Base-by-base conservation (phyloP, 2,329 filamentous ascomycete species). In the Alternaria tenuissima region DNA sequence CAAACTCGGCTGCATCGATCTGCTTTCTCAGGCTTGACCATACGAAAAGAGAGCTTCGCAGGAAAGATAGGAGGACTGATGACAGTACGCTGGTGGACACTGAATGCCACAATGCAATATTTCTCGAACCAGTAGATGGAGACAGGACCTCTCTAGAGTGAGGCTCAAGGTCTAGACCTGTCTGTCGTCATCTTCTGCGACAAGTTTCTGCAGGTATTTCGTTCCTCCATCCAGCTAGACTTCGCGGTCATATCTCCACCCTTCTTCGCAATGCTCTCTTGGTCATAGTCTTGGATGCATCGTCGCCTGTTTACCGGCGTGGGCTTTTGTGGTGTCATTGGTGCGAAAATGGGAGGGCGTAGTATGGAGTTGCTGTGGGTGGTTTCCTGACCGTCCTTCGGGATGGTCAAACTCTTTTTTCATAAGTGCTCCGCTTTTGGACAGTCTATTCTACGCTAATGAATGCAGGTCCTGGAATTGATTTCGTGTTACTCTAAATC, bases 91-190 rank as follows among this genome's bases (percentile, higher is more conserved):
- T 49, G 46, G 65, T 26, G 28, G 30, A 56, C 47, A n/a, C n/a
- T n/a, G 49, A 20, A 14, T 42, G 41, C 52, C 49, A 48, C 38
- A 46, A 52, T 20, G 52, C 49, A 64, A 48, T 38, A 49, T 57
- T 57, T 58, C 30, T 47, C 61, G 55, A 55, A 52, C 57, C 61
- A 48, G 61, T 51, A 60, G 58, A 57, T 66, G 51, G 54, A 53
- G 63, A 66, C 55, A 69, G 77, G 77, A 78, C 76, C 74, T 78
- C 76, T 76, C 74, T 61, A 69, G 74, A 75, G 76, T 77, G 77
- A 78, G 76, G 72, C 69, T 78, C 76, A 79, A 79, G 76, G 78
- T 69, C 65, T 76, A 70, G 78, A 64, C 77, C 76, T 79, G 76
- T 79, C 77, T 63, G 68, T 70, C 56, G 48, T 64, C 42, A 62